phyloP scores from a whole-genome alignment of 2,329 filamentous ascomycete genomes.

The Didymella pomorum region DNA sequence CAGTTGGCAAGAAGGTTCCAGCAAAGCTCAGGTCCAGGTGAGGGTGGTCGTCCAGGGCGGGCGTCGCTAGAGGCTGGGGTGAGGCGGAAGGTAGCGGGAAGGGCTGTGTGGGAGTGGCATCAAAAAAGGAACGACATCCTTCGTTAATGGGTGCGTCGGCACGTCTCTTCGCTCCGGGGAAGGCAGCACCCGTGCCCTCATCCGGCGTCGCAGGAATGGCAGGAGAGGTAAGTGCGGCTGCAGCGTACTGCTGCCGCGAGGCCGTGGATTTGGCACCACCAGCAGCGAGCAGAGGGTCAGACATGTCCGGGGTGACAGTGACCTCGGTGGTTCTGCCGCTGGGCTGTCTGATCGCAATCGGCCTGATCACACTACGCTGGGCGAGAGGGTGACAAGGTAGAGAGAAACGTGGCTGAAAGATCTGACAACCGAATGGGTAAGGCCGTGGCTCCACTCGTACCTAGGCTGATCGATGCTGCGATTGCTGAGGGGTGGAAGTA shows the following conservation, averaged over 20 bases:
- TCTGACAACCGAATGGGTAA: constrained; percentile 34
- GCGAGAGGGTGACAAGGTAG: constrained; percentile 27
- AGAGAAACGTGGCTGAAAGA: constrained; percentile 38
- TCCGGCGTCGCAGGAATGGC: constrained; percentile 36
- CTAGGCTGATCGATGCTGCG: constrained; percentile 17
- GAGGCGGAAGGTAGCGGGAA: constrained; percentile 40
- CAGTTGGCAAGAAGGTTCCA: constrained; percentile 36
- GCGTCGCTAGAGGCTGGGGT: constrained; percentile 34
- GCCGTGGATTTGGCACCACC: constrained; percentile 12
- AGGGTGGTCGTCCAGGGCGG: constrained; percentile 36
- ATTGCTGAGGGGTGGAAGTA: constrained; percentile 20
- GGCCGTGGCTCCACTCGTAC: constrained; percentile 30
- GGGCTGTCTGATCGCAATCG: constrained; percentile 22
- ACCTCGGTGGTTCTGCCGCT: constrained; percentile 11
- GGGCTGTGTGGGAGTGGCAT: constrained; percentile 40
- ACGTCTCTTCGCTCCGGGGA: constrained; percentile 22
- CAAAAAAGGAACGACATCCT: constrained; percentile 35
- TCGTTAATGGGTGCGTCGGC: constrained; percentile 24
- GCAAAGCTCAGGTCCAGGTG: constrained; percentile 40
- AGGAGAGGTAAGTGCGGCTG: constrained; percentile 23
- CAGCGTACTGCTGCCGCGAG: constrained; percentile 23
- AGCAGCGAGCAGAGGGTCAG: constrained; percentile 21
- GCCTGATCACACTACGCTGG: constrained; percentile 25
- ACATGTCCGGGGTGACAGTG: constrained; percentile 25
- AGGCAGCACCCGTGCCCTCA: constrained; percentile 26